These are phyloP conservation scores for Hyphodiscus hymeniophilus DNA, from an alignment of 495 filamentous ascomycete genomes.

Conservation along the genomic window DNA sequence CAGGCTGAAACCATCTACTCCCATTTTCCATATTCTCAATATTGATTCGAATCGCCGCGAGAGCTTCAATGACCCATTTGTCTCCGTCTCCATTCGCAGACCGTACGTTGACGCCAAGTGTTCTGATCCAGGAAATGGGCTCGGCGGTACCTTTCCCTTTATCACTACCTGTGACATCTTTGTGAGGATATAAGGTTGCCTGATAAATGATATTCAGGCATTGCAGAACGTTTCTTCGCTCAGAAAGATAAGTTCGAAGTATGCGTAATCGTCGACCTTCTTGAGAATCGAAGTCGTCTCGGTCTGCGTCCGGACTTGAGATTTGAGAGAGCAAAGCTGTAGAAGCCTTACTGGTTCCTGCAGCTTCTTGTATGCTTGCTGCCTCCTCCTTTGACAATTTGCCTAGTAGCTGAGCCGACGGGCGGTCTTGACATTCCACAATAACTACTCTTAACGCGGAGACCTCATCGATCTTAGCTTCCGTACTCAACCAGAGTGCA, in stretches of 20 bases:
- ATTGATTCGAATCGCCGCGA: slow-evolving; percentile 36
- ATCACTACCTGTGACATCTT: neutral
- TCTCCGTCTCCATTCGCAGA: neutral
- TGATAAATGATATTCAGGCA: slow-evolving; percentile 1
- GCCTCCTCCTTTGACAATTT: slow-evolving; percentile 62
- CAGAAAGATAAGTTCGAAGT: slow-evolving; percentile 59
- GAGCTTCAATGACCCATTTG: slow-evolving; percentile 24
- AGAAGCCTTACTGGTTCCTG: slow-evolving; percentile 42
- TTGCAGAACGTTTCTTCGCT: slow-evolving; percentile 48
- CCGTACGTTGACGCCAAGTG: neutral
- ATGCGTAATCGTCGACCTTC: slow-evolving; percentile 52
- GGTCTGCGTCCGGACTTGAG: slow-evolving; percentile 33
- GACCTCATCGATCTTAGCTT: slow-evolving; percentile 69
- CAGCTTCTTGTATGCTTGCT: slow-evolving; percentile 56
- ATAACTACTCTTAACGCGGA: slow-evolving; percentile 72
- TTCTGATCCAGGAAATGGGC: neutral
- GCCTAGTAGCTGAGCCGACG: slow-evolving; percentile 53
- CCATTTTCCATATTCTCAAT: slow-evolving; percentile 37
- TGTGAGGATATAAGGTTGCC: neutral
- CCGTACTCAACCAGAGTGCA: slow-evolving; percentile 73
- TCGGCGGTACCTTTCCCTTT: slow-evolving; percentile 5
- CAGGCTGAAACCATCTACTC: slow-evolving; percentile 42
- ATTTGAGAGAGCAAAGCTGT: slow-evolving; percentile 29
- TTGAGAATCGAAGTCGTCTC: slow-evolving; percentile 47
- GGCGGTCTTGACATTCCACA: slow-evolving; percentile 74